Conservation (phyloP, 495 filamentous ascomycete species). For the Chaetomium fimeti region DNA sequence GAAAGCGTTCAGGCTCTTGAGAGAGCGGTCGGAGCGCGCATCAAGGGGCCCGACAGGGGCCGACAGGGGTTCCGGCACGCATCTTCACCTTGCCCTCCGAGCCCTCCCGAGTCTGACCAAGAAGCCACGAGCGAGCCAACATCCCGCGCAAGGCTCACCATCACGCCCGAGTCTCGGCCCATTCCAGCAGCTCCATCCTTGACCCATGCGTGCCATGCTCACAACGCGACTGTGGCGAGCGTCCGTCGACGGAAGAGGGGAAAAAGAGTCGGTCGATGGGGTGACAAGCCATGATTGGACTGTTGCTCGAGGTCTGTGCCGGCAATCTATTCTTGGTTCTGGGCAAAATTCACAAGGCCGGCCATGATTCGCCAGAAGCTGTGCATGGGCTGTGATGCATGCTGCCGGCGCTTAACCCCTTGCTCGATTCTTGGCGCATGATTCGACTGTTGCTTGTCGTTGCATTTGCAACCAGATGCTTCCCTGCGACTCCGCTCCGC, state of each 20-base stretch:
- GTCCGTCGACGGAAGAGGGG: constrained; percentile 1
- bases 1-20: not conserved
- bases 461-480: constrained; percentile 24
- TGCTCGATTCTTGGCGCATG: constrained; percentile 25
- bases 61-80: not conserved
- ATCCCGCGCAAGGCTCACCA: not conserved
- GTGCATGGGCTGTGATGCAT: constrained; percentile 32
- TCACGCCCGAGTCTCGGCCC: not conserved
- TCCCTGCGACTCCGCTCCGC: constrained; percentile 1
- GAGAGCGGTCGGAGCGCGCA: not conserved
- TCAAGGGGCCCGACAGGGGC: not conserved
- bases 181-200: not conserved
- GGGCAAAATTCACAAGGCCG: constrained; percentile 23
- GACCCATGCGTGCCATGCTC: not conserved
- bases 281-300: constrained; percentile 28
- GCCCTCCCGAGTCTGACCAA: not conserved
- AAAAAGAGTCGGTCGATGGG: constrained; percentile 12
- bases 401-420: constrained; percentile 41
- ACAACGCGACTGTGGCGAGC: constrained; percentile 14
- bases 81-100: not conserved
- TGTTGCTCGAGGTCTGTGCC: constrained; percentile 17
- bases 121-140: too few relatives aligned
- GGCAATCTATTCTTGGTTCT: constrained; percentile 42
- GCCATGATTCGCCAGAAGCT: constrained; percentile 29
- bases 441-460: constrained; percentile 32